Conservation (phyloP, 2,329 filamentous ascomycete genomes). For the Pseudopyricularia javanii region DNA sequence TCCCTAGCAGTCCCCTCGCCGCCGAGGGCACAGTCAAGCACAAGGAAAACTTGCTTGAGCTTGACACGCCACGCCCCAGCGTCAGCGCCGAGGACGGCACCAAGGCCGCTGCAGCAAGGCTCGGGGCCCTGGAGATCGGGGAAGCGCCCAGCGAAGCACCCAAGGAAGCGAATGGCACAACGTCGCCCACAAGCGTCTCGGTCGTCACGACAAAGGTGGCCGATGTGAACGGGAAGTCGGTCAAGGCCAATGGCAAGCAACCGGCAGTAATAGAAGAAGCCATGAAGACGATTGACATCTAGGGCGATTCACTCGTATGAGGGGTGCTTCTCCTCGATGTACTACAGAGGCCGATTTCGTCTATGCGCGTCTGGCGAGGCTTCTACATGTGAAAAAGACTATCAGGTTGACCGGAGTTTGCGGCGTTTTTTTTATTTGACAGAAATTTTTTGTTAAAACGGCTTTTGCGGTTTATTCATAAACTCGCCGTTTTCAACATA, state of each 20-base stretch:
- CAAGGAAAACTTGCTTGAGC: conserved; percentile 39
- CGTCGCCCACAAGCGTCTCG: neutral
- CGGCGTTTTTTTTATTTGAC: neutral
- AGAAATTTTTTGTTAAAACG: neutral
- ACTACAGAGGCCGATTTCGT: neutral
- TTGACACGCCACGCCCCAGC: conserved; percentile 38
- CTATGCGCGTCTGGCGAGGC: neutral
- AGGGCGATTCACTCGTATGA: conserved; percentile 12
- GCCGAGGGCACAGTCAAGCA: conserved; percentile 24
- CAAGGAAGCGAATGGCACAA: neutral
- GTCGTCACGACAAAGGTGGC: conserved; percentile 7
- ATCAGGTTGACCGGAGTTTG: neutral
- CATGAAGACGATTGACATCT: conserved; percentile 54
- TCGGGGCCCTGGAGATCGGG: conserved; percentile 19
- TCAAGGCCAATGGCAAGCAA: conserved; percentile 31
- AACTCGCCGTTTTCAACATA: neutral
- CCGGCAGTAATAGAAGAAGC: conserved; percentile 31
- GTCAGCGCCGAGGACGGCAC: conserved; percentile 9
- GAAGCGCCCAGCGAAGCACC: conserved; percentile 7
- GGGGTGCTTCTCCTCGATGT: neutral
- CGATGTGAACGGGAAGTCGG: conserved; percentile 24
- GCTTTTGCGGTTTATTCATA: neutral
- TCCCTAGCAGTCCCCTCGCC: conserved; percentile 5
- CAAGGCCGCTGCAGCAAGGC: conserved; percentile 10
- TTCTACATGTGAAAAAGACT: neutral